phyloP scores from a whole-genome alignment of 2,329 filamentous ascomycete species.

The Aspergillus fructus region DNA sequence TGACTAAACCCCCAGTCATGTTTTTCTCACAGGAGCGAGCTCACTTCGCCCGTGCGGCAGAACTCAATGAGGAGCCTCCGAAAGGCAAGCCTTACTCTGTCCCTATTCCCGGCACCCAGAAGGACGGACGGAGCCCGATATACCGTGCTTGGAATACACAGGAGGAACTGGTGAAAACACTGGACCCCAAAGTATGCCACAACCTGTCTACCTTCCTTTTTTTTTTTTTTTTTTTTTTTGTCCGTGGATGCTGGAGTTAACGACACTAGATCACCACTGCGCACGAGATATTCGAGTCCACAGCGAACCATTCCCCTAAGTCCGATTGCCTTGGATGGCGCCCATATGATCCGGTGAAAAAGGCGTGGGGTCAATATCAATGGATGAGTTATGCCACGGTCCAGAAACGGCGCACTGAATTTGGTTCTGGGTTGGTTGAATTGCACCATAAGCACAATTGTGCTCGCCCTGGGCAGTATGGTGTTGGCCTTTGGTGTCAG shows the following conservation, averaged over 20 bases:
- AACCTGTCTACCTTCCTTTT: background rate
- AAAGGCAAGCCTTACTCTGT: constrained; percentile 77
- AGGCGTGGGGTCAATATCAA: constrained; percentile 72
- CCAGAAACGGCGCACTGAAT: constrained; percentile 74
- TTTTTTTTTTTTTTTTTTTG: background rate
- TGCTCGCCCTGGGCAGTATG: constrained; percentile 62
- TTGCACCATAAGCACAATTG: constrained; percentile 73
- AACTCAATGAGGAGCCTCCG: constrained; percentile 64
- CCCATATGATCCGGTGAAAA: constrained; percentile 71
- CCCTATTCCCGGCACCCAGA: constrained; percentile 70
- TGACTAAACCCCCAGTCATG: constrained; percentile 25
- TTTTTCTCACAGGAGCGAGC: constrained; percentile 36
- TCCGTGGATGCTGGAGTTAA: background rate
- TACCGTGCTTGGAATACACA: constrained; percentile 82
- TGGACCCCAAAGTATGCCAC: constrained; percentile 63
- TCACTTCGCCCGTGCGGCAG: constrained; percentile 41
- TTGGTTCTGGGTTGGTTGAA: constrained; percentile 82
- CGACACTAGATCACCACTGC: constrained; percentile 57
- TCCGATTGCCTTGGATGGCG: constrained; percentile 76
- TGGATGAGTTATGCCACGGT: constrained; percentile 83
- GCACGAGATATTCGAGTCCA: constrained; percentile 76
- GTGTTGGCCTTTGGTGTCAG: constrained; percentile 80
- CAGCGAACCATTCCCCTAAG: constrained; percentile 62
- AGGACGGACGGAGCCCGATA: constrained; percentile 68
- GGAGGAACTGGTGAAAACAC: constrained; percentile 69